Conservation (phyloP, 805 yeast species). For the Candida fluviatilis region DNA sequence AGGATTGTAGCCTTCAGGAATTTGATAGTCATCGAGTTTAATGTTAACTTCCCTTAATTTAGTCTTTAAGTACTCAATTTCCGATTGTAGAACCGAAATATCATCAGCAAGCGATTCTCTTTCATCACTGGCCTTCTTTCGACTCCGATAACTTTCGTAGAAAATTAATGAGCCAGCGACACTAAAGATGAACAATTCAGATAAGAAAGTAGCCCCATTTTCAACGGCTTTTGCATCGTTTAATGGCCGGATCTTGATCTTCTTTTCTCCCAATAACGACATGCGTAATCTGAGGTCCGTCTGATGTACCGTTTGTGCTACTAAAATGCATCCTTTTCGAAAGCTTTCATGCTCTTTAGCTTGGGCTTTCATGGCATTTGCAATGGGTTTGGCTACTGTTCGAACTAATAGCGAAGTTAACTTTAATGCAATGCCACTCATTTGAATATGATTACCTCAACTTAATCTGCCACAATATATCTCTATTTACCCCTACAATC, state of each 20-base stretch:
- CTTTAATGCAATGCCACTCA: constrained; percentile 78
- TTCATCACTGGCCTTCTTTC: constrained; percentile 58
- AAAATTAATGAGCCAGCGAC: constrained; percentile 77
- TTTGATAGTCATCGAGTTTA: constrained; percentile 46
- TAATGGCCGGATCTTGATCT: constrained; percentile 63
- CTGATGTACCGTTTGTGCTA: constrained; percentile 70
- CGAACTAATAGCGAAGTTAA: constrained; percentile 66
- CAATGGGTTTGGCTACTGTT: constrained; percentile 77
- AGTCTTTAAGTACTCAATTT: constrained; percentile 53
- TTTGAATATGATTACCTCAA: constrained; percentile 14
- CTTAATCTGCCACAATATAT: background rate
- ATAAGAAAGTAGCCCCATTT: constrained; percentile 72
- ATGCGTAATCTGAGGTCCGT: constrained; percentile 61
- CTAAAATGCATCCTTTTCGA: constrained; percentile 54
- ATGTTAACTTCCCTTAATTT: constrained; percentile 42
- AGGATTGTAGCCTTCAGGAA: constrained; percentile 28
- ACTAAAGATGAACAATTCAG: constrained; percentile 72
- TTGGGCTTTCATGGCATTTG: constrained; percentile 64
- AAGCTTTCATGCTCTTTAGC: constrained; percentile 71
- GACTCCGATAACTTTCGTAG: constrained; percentile 65
- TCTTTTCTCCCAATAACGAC: constrained; percentile 52
- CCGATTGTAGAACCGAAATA: constrained; percentile 63
- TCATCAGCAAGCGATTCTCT: constrained; percentile 71
- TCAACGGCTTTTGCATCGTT: constrained; percentile 81
- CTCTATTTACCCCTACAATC: background rate